Evolutionary conservation across 108 stramenopile species (phyloP).

Genomic region (Cylindrotheca closterium): DNA sequence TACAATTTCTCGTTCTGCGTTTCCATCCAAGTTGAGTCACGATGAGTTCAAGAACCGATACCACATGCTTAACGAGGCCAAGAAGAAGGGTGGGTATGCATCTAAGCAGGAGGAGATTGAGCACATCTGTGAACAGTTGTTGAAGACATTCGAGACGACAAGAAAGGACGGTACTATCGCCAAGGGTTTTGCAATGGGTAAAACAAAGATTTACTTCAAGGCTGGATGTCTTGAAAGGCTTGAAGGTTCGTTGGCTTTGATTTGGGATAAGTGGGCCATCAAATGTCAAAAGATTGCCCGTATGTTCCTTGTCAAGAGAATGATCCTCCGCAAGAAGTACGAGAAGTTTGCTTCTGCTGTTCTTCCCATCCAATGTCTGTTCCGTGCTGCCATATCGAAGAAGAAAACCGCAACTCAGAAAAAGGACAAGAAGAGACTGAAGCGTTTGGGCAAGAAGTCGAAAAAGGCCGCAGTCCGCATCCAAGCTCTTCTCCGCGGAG

Average conservation of each 20-base stretch:
- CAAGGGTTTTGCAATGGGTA: constrained; percentile 63
- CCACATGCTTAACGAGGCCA: constrained; percentile 33
- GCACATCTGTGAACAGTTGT: constrained; percentile 11
- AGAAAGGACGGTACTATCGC: constrained; percentile 15
- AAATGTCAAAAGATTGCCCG: constrained; percentile 34
- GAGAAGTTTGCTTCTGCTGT: constrained; percentile 21
- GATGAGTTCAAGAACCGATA: constrained; percentile 66
- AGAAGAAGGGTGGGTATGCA: constrained; percentile 21
- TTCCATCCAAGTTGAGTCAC: constrained; percentile 86
- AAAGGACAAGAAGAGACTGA: constrained; percentile 43
- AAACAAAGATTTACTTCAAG: constrained; percentile 76
- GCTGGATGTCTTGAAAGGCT: constrained; percentile 71
- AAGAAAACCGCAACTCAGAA: constrained; percentile 15
- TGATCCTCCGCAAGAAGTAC: constrained; percentile 32
- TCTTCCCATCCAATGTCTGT: constrained; percentile 31
- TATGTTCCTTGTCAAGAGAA: constrained; percentile 23
- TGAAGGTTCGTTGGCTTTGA: constrained; percentile 42
- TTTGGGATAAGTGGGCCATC: constrained; percentile 49
- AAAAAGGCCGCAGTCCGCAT: constrained; percentile 58
- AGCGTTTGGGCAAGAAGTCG: constrained; percentile 42
- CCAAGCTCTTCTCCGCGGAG: constrained; percentile 70
- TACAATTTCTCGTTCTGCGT: constrained; percentile 88
- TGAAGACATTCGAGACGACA: constrained; percentile 34
- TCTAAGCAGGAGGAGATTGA: constrained; percentile 17
- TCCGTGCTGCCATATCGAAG: constrained; percentile 21